Evolutionary conservation across 225 moss, liverwort and hornwort species (phyloP).

Genomic region (Physcomitrium patens): DNA sequence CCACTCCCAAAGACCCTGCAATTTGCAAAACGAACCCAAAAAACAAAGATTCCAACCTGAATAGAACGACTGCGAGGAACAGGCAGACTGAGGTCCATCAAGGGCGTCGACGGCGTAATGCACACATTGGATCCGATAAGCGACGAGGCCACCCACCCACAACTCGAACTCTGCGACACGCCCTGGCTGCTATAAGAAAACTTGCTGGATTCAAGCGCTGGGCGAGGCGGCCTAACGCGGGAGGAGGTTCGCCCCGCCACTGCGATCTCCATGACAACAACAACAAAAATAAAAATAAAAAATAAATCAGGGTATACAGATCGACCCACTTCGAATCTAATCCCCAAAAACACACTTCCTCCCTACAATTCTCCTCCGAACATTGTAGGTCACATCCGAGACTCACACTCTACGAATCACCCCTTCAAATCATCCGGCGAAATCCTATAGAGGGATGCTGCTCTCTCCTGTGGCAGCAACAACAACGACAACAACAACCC

Average conservation of each 20-base stretch:
- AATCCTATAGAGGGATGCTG: too few species aligned
- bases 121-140: slow-evolving; percentile 75
- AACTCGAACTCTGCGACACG: slow-evolving; percentile 59
- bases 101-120: slow-evolving; percentile 67
- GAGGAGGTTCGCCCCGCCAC: slow-evolving; percentile 84
- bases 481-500: too few species aligned
- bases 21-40: not conserved
- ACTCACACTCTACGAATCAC: too few species aligned
- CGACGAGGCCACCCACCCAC: slow-evolving; percentile 81
- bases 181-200: slow-evolving; percentile 50
- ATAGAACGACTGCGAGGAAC: slow-evolving; percentile 83
- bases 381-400: too few species aligned
- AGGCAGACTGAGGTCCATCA: slow-evolving; percentile 83
- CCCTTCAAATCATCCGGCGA: too few species aligned
- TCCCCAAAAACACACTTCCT: too few species aligned
- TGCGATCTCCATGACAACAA: slow-evolving; percentile 60
- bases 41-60: slow-evolving; percentile 44
- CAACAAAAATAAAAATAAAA: too few species aligned
- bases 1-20: not conserved
- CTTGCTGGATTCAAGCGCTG: slow-evolving; percentile 51
- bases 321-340: slow-evolving; percentile 72
- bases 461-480: too few species aligned
- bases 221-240: slow-evolving; percentile 78
- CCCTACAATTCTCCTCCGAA: too few species aligned
- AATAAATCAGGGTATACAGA: slow-evolving; percentile 35